Evolutionary conservation across 2,329 filamentous ascomycete genomes (phyloP).

Genomic region (Beauveria scarabaeidicola): DNA sequence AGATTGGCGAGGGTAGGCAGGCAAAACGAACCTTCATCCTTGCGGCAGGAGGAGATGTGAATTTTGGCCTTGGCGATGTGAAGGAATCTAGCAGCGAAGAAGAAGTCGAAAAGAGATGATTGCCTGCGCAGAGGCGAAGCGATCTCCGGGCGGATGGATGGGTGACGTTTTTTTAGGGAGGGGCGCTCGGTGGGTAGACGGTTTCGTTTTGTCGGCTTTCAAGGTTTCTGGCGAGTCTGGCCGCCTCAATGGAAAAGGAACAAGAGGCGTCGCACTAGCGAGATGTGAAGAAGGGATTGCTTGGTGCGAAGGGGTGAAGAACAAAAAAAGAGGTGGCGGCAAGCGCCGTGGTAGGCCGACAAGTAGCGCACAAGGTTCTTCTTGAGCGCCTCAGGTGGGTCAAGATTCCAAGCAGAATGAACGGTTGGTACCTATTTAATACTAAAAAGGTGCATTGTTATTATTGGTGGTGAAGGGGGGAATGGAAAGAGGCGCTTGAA

Average conservation of each 20-base stretch:
- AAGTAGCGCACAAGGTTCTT: conserved; percentile 1
- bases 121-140: background rate
- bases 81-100: background rate
- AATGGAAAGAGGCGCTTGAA: background rate
- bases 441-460: background rate
- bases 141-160: background rate
- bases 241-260: background rate
- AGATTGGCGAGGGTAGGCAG: background rate
- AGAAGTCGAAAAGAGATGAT: background rate
- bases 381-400: background rate
- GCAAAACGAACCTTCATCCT: conserved; percentile 6
- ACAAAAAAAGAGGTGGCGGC: conserved; percentile 1
- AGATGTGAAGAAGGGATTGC: background rate
- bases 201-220: background rate
- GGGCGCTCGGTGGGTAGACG: background rate
- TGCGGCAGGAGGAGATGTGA: background rate
- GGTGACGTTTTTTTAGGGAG: background rate
- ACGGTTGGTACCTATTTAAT: background rate
- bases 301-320: background rate
- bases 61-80: background rate
- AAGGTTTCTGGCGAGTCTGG: background rate
- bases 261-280: background rate
- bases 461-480: background rate
- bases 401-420: background rate
- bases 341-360: conserved; percentile 7